phyloP scores from a whole-genome alignment of 1,284 basidiomycete species.

The Ustilago xerochloae region DNA sequence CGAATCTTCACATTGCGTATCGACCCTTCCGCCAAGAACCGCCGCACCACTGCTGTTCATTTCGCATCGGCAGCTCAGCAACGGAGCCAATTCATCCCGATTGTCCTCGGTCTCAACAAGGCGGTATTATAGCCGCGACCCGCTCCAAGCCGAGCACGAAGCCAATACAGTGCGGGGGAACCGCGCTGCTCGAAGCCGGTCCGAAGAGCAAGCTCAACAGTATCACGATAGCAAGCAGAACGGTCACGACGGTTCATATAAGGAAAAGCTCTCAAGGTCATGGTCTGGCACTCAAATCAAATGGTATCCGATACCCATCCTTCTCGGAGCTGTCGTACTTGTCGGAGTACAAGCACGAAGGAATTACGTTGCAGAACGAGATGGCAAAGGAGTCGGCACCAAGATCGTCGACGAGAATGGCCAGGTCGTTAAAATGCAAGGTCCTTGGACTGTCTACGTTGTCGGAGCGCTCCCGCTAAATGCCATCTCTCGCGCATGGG shows the following conservation, averaged over 20 bases:
- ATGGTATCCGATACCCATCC: constrained; percentile 95
- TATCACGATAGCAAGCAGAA: constrained; percentile 14
- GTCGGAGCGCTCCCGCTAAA: constrained; percentile 93
- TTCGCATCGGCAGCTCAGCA: neutral
- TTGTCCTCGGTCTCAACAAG: neutral
- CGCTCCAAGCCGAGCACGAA: constrained; percentile 58
- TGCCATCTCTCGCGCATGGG: constrained; percentile 94
- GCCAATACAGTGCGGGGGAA: constrained; percentile 62
- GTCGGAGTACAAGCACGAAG: constrained; percentile 76
- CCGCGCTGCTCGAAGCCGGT: constrained; percentile 42
- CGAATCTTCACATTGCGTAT: neutral
- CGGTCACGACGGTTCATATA: constrained; percentile 12
- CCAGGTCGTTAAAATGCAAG: constrained; percentile 76
- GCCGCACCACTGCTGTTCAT: neutral
- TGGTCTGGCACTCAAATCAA: constrained; percentile 90
- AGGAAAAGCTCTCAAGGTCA: constrained; percentile 72
- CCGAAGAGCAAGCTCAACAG: constrained; percentile 25
- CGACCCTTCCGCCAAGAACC: neutral
- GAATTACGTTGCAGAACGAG: constrained; percentile 70
- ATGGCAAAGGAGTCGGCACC: constrained; percentile 42
- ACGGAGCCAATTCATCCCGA: neutral
- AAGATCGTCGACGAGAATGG: constrained; percentile 75
- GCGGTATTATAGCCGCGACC: constrained; percentile 50
- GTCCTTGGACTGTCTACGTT: constrained; percentile 97
- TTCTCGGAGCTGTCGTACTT: constrained; percentile 72